These are phyloP conservation scores for Nemania serpens DNA, from an alignment of 2,329 filamentous ascomycete genomes.

Conservation along the genomic window DNA sequence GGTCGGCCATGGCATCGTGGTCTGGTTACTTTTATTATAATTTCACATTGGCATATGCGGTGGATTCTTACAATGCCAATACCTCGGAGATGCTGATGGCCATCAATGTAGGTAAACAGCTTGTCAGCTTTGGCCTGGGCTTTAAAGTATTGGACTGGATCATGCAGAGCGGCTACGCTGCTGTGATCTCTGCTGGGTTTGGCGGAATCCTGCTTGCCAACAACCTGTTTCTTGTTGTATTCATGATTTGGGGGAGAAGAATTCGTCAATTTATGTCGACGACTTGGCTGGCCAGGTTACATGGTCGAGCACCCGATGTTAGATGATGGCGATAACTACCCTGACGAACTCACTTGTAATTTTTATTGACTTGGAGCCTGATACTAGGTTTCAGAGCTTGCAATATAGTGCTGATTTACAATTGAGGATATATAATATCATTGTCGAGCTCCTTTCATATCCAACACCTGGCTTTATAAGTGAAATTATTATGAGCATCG, in stretches of 20 bases:
- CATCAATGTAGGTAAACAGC: conserved; percentile 62
- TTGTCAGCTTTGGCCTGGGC: conserved; percentile 58
- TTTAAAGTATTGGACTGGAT: conserved; percentile 58
- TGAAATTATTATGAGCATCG: too few relatives aligned
- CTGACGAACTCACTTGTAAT: too few relatives aligned
- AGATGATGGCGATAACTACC: neutral
- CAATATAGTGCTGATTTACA: too few relatives aligned
- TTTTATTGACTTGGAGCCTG: too few relatives aligned
- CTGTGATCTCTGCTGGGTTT: conserved; percentile 57
- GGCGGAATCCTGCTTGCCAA: conserved; percentile 53
- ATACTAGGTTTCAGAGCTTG: too few relatives aligned
- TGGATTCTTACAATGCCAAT: conserved; percentile 62
- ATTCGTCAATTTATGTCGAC: conserved; percentile 50
- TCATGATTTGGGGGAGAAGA: conserved; percentile 56
- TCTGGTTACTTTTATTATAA: conserved; percentile 60
- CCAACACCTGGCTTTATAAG: too few relatives aligned
- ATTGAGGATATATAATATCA: too few relatives aligned
- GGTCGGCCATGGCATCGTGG: conserved; percentile 54
- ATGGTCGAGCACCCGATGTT: conserved; percentile 36
- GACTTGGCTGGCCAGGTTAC: conserved; percentile 54
- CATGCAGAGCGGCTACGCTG: conserved; percentile 51
- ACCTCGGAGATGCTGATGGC: conserved; percentile 67
- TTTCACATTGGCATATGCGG: conserved; percentile 64
- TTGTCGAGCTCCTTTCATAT: too few relatives aligned
- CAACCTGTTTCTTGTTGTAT: conserved; percentile 53